Base-by-base conservation (phyloP, 2,329 filamentous ascomycete species). In the Ramularia endophylla region DNA sequence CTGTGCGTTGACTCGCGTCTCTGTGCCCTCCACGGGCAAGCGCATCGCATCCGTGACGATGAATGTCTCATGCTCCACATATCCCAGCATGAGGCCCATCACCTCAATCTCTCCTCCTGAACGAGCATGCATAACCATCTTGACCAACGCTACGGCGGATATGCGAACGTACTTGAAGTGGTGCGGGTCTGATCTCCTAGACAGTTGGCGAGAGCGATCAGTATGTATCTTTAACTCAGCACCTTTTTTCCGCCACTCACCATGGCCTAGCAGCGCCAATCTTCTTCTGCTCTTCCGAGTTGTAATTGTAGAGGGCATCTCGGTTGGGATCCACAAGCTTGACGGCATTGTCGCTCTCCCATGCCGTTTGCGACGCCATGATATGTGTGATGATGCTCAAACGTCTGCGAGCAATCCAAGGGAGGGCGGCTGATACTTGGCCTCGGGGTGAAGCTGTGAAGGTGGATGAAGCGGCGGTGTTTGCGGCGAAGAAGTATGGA, bases 41-140 rank as follows among this genome's bases (percentile, higher is more conserved):
- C 89, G 80, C 66, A 97, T 92, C 18, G 89, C 87, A 60, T 98
- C 92, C 1, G 89, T 97, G 40, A 98, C 84, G 52, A 98, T 80
- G 58, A 98, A 86, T 1, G 85, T 81, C 57, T 94, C 83, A 30
- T 82, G 80, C 51, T 87, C 78, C 36, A 95, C 83, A 65, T 94
- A 95, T 48, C 92, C 92, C 61, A 94, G 85, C 92, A 98, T 98
- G 55, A 98, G 67, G 43, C 92, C 92, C 92, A 98, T 98, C 57
- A 98, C 78, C 70, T 98, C 92, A 52, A 97, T 77, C 19, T 79
- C 80, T 43, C 92, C 90, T 51, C 92, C 92, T 0, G 87, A 89
- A n/a, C 92, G 85, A 8, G 92, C 92, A 64, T 98, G 92, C 86
- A 95, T 97, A 51, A 94, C 87, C 92, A 98, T 98, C 70, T 98